Percentiles rank a stretch among this genome's conserved stretches.
Evolutionary conservation across 768 basidiomycete genomes (phyloP).

Genomic region (Daedaleopsis sinensis): DNA sequence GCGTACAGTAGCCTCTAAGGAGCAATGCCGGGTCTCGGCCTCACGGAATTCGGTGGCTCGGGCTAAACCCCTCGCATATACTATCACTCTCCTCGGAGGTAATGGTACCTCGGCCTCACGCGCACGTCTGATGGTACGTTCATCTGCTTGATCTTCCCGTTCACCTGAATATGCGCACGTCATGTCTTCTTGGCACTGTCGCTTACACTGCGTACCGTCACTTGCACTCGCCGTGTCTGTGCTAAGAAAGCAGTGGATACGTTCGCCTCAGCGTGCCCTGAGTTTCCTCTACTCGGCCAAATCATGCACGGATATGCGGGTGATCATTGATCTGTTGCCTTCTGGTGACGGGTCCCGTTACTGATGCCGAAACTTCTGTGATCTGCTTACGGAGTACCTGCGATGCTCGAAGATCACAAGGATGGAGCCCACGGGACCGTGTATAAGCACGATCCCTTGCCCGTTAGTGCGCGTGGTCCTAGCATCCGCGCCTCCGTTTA

Average conservation of each 20-base stretch:
- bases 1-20: background rate
- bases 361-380: slow-evolving; percentile 5
- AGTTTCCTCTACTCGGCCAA: background rate
- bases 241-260: background rate
- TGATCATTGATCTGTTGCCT: slow-evolving; percentile 4
- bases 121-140: background rate
- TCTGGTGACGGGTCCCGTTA: slow-evolving; percentile 1
- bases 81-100: background rate
- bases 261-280: no score
- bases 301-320: slow-evolving; percentile 6
- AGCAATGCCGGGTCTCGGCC: background rate
- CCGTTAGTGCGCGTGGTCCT: background rate
- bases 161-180: background rate
- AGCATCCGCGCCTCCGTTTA: background rate
- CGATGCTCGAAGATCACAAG: slow-evolving; percentile 13
- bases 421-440: background rate
- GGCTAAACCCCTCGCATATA: background rate
- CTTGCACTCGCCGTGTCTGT: background rate
- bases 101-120: background rate
- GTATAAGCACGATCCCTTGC: background rate
- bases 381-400: slow-evolving; percentile 2
- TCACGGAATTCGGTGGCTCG: background rate
- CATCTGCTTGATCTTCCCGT: background rate
- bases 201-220: background rate
- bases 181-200: background rate